Evolutionary conservation across 1,284 basidiomycete genomes (phyloP).

Genomic region (Kwoniella shivajii): DNA sequence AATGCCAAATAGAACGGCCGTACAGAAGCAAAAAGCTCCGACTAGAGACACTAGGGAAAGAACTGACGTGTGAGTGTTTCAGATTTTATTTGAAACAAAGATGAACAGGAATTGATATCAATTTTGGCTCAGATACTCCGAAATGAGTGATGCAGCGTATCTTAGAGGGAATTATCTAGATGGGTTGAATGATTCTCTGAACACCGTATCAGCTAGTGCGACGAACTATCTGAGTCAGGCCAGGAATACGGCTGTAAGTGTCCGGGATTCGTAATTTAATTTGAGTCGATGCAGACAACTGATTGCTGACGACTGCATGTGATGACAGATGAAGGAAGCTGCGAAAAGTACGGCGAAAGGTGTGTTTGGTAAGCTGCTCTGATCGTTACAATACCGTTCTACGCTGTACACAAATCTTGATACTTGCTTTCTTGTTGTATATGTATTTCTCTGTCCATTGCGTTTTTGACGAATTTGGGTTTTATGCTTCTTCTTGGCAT

Average conservation of each 20-base stretch:
- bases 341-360: slow-evolving; percentile 48
- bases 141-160: slow-evolving; percentile 44
- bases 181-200: slow-evolving; percentile 42
- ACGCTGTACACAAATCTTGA: too few species aligned
- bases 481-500: too few species aligned
- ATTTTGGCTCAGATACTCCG: slow-evolving; percentile 35
- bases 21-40: slow-evolving; percentile 29
- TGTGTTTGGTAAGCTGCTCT: slow-evolving; percentile 41
- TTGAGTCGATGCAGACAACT: too few species aligned
- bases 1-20: slow-evolving; percentile 33
- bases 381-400: background rate
- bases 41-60: slow-evolving; percentile 38
- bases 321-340: slow-evolving; percentile 43
- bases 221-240: slow-evolving; percentile 43
- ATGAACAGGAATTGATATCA: background rate
- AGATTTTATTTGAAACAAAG: background rate
- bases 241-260: slow-evolving; percentile 43
- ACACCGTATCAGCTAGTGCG: slow-evolving; percentile 39
- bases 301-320: background rate
- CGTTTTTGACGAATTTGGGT: too few species aligned
- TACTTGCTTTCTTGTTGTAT: too few species aligned
- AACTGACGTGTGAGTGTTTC: slow-evolving; percentile 38
- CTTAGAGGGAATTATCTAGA: slow-evolving; percentile 42
- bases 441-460: too few species aligned
- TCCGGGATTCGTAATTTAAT: too few species aligned